These are phyloP conservation scores for Candida argentea DNA, from an alignment of 805 yeast species.

Conservation along the genomic window DNA sequence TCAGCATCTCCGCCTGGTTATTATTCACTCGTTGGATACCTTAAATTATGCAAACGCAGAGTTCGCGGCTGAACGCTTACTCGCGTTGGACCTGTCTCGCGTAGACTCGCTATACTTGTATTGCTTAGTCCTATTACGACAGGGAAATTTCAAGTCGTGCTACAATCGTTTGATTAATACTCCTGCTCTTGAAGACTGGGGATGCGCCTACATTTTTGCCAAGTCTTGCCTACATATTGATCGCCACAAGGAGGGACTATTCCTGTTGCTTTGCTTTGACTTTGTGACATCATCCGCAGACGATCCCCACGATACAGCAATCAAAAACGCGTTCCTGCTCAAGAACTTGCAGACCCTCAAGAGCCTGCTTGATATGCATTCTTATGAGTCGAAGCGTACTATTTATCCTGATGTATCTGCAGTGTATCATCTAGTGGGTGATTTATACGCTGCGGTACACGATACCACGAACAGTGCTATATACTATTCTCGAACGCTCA, in stretches of 20 bases:
- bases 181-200: slow-evolving; percentile 44
- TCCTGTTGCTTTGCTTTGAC: slow-evolving; percentile 23
- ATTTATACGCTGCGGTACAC: slow-evolving; percentile 47
- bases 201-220: slow-evolving; percentile 70
- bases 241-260: slow-evolving; percentile 51
- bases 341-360: no score
- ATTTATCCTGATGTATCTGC: slow-evolving; percentile 61
- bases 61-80: slow-evolving; percentile 73
- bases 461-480: slow-evolving; percentile 57
- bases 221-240: slow-evolving; percentile 51
- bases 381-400: slow-evolving; percentile 30
- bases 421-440: slow-evolving; percentile 59
- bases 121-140: slow-evolving; percentile 55
- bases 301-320: slow-evolving; percentile 2
- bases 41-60: slow-evolving; percentile 68
- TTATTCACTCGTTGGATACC: slow-evolving; percentile 64
- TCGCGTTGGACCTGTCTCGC: slow-evolving; percentile 50
- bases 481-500: slow-evolving; percentile 59
- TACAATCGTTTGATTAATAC: slow-evolving; percentile 29
- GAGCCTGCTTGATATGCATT: slow-evolving; percentile 11
- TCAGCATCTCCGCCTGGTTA: slow-evolving; percentile 41
- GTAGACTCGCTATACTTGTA: slow-evolving; percentile 59
- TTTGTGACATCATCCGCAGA: slow-evolving; percentile 20
- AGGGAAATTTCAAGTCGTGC: slow-evolving; percentile 52
- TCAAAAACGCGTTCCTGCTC: slow-evolving; percentile 7